Base-by-base conservation (phyloP, 441 rosid species). In the Sinapis alba region DNA sequence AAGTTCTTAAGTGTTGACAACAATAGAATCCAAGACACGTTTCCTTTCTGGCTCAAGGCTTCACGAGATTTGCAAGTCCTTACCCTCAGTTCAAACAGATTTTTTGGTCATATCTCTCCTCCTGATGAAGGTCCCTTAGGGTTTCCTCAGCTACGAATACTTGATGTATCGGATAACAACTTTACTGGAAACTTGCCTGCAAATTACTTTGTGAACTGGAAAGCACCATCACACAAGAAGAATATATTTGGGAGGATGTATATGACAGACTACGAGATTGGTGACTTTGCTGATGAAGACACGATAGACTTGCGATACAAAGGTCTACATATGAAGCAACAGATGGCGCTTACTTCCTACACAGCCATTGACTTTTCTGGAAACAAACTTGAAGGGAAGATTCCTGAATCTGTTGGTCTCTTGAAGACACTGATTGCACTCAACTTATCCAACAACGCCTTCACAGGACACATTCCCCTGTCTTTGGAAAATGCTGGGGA, bases 381-480 rank as follows among this genome's bases (percentile, higher is more conserved):
- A 2, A 63, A 72, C 21, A 23, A 0, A 51, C 56, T 73, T 41
- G 47, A 10, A 8, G 64, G 77, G 20, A 4, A 53, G 6, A 73
- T 64, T n/a, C 68, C 69, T 2, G 69, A 72, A 7, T 63, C 69
- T 0, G 23, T 53, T 1, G 76, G 69, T 34, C 54, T 72, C 5
- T 72, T 63, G 27, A 63, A 8, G 28, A 1, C 38, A 23, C 0
- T 72, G 7, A 72, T 53, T 53, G 63, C 64, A 0, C 70, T 63
- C 30, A 63, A 72, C 62, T 24, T 72, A 53, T 72, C 70, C 0
- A 63, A 63, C 69, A 72, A 72, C 20, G 18, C 20, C 0, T 72
- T 72, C 76, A 72, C 62, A 1, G 54, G 69, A 11, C 27, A 20
- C 3, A 32, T 69, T 24, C 68, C 68, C 3, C 7, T 23, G 13